Conservation (phyloP, 2,329 filamentous ascomycete species). For the Apiospora pterosperma region DNA sequence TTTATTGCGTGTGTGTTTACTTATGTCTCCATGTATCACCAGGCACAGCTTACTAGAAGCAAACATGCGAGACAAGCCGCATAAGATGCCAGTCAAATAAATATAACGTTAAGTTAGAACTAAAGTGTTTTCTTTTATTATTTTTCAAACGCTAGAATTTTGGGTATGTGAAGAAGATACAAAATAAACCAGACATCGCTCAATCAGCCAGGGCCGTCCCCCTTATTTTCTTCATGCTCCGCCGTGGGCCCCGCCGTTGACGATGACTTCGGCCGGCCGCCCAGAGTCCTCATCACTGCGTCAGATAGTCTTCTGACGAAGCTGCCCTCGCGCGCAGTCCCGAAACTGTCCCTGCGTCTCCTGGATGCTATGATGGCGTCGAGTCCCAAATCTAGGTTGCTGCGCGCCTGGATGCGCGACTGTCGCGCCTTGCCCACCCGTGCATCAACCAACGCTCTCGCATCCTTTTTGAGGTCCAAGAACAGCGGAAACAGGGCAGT, state of each 20-base stretch:
- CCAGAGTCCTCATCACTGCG: conserved; percentile 14
- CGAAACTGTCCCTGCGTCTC: conserved; percentile 16
- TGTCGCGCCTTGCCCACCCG: conserved; percentile 30
- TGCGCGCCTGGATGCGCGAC: conserved; percentile 27
- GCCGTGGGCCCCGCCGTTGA: conserved; percentile 13
- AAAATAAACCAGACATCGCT: background rate
- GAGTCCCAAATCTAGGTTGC: conserved; percentile 41
- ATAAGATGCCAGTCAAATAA: background rate
- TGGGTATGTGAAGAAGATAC: background rate
- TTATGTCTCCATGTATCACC: background rate
- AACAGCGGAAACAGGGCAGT: conserved; percentile 48
- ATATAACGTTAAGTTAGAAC: background rate
- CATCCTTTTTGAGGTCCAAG: conserved; percentile 43
- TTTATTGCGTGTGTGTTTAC: background rate
- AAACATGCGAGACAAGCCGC: background rate
- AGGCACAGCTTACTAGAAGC: background rate
- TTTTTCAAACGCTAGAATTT: conserved; percentile 3
- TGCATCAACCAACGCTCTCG: conserved; percentile 41
- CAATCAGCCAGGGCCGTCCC: conserved; percentile 11
- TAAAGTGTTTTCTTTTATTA: background rate
- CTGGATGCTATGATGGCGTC: conserved; percentile 34
- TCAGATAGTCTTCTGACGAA: conserved; percentile 22
- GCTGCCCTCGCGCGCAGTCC: conserved; percentile 14
- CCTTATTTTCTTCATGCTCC: conserved; percentile 19
- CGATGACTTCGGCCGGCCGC: conserved; percentile 13